Conservation (phyloP, 495 filamentous ascomycete genomes). For the Neurospora sp. region DNA sequence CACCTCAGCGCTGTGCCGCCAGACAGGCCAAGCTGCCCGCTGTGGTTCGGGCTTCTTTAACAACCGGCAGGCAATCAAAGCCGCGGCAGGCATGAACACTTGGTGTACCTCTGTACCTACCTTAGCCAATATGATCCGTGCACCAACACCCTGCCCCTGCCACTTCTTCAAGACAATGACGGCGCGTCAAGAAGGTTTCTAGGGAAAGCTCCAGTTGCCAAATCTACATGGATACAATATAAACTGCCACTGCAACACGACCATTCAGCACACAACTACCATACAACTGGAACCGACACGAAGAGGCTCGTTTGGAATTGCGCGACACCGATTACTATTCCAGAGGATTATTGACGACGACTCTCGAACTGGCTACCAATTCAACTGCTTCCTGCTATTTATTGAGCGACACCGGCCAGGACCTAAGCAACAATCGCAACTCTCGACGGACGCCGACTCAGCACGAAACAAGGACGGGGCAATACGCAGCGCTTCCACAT, state of each 20-base stretch:
- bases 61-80: background rate
- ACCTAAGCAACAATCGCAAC: background rate
- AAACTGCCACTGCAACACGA: background rate
- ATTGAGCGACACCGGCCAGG: background rate
- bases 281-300: background rate
- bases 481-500: background rate
- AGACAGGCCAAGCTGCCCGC: background rate
- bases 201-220: background rate
- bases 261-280: background rate
- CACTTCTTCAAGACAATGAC: background rate
- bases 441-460: background rate
- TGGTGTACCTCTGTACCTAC: background rate
- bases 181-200: background rate
- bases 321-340: background rate
- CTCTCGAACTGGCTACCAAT: background rate
- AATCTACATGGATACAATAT: background rate
- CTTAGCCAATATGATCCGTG: background rate
- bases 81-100: background rate
- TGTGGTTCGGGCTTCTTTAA: background rate
- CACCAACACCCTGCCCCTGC: background rate
- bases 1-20: background rate
- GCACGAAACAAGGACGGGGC: background rate
- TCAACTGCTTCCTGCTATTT: background rate
- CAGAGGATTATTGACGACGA: background rate
- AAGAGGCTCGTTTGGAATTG: background rate